phyloP scores from a whole-genome alignment of 1,284 basidiomycete genomes.

The Apiotrichum gamsii region DNA sequence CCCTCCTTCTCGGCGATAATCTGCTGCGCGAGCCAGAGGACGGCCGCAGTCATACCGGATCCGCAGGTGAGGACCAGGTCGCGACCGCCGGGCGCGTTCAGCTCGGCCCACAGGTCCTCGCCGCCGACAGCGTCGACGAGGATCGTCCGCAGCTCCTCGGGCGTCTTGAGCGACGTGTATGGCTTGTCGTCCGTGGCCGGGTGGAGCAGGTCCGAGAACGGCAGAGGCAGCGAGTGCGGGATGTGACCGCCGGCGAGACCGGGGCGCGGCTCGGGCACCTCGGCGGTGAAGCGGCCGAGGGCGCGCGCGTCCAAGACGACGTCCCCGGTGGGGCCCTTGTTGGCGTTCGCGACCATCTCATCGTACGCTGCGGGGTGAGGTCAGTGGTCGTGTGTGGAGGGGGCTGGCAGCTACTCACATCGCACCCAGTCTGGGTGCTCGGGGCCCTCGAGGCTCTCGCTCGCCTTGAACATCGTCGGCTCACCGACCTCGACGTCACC shows the following conservation, averaged over 20 bases:
- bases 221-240: conserved; percentile 75
- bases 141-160: conserved; percentile 55
- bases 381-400: background rate
- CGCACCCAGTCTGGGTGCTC: conserved; percentile 49
- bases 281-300: conserved; percentile 69
- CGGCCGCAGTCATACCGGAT: conserved; percentile 92
- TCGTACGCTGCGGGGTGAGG: conserved; percentile 59
- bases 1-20: conserved; percentile 75
- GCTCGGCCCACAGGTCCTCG: conserved; percentile 52
- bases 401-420: conserved; percentile 51
- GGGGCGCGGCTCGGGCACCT: conserved; percentile 80
- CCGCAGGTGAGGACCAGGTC: conserved; percentile 72
- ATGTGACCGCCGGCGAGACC: conserved; percentile 89
- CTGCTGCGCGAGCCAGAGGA: conserved; percentile 79
- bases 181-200: conserved; percentile 41
- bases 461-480: background rate
- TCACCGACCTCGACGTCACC: conserved; percentile 56
- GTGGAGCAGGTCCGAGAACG: conserved; percentile 69
- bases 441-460: conserved; percentile 46
- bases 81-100: conserved; percentile 52
- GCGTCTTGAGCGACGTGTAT: conserved; percentile 55
- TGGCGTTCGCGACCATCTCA: conserved; percentile 69
- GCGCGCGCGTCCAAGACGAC: conserved; percentile 82
- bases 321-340: conserved; percentile 50
- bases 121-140: conserved; percentile 50